These are phyloP conservation scores for Yamadazyma kitorensis DNA, from an alignment of 805 yeast genomes.

Conservation along the genomic window DNA sequence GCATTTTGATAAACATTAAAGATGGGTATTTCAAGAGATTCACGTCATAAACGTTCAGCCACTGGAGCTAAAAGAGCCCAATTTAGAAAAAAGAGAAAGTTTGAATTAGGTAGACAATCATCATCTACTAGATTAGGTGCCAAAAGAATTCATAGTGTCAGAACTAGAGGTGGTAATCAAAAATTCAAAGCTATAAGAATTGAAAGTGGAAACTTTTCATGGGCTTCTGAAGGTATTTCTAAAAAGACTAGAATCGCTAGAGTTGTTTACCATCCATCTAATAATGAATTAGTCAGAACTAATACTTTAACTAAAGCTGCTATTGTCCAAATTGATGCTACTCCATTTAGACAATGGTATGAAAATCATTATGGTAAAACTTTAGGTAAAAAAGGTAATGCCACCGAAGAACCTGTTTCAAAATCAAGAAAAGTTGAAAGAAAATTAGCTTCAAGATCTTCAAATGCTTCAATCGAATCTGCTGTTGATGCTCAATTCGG, in stretches of 20 bases:
- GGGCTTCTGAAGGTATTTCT: slow-evolving; percentile 99
- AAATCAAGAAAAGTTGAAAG: slow-evolving; percentile 80
- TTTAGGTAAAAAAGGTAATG: slow-evolving; percentile 66
- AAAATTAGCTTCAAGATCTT: slow-evolving; percentile 92
- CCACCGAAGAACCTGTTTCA: slow-evolving; percentile 52
- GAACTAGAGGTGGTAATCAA: slow-evolving; percentile 99
- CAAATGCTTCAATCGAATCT: slow-evolving; percentile 77
- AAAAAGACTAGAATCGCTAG: slow-evolving; percentile 98
- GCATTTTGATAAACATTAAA: slow-evolving; percentile 27
- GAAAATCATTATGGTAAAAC: slow-evolving; percentile 97
- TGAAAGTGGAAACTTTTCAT: slow-evolving; percentile 98
- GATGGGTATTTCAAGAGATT: slow-evolving; percentile 99
- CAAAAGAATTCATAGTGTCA: slow-evolving; percentile 98
- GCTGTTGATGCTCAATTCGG: slow-evolving; percentile 95
- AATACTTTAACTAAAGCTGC: slow-evolving; percentile 99
- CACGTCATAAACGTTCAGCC: slow-evolving; percentile 99
- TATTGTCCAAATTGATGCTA: slow-evolving; percentile 98
- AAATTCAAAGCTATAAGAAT: slow-evolving; percentile 99
- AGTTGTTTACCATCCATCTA: slow-evolving; percentile 99
- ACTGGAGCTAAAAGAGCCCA: slow-evolving; percentile 99
- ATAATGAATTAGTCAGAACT: slow-evolving; percentile 99
- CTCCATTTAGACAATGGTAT: slow-evolving; percentile 99
- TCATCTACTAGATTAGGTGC: slow-evolving; percentile 99
- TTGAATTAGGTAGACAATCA: slow-evolving; percentile 99
- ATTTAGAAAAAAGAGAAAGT: slow-evolving; percentile 99